Conservation (phyloP, 2,329 filamentous ascomycete genomes). For the Zalaria sp. region DNA sequence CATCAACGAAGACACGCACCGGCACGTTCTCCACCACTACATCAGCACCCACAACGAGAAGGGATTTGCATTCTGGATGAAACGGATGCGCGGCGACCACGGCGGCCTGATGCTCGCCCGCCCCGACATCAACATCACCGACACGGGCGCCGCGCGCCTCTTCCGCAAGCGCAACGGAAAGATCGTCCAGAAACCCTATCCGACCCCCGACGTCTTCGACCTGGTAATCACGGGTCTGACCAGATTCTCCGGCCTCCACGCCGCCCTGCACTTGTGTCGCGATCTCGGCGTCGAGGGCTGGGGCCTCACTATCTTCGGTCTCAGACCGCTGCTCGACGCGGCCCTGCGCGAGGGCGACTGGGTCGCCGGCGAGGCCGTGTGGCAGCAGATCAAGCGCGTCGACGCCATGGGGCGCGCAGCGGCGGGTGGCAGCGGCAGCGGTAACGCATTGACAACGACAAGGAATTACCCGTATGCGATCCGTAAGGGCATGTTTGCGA, state of each 20-base stretch:
- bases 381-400: slow-evolving; percentile 23
- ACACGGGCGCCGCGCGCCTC: slow-evolving; percentile 5
- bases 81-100: slow-evolving; percentile 25
- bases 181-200: slow-evolving; percentile 28
- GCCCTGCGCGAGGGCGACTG: slow-evolving; percentile 25
- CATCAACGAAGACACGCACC: slow-evolving; percentile 30
- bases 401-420: too few species aligned
- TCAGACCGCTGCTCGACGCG: slow-evolving; percentile 25
- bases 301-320: slow-evolving; percentile 26
- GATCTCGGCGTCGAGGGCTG: slow-evolving; percentile 30
- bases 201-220: slow-evolving; percentile 29
- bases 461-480: too few species aligned
- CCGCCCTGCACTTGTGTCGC: slow-evolving; percentile 25
- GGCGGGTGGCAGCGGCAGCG: too few species aligned
- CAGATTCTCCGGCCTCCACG: slow-evolving; percentile 30
- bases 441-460: too few species aligned
- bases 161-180: slow-evolving; percentile 7
- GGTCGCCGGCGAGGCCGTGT: slow-evolving; percentile 22
- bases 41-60: slow-evolving; percentile 15
- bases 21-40: slow-evolving; percentile 26
- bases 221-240: slow-evolving; percentile 27
- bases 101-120: slow-evolving; percentile 26
- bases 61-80: slow-evolving; percentile 24
- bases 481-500: too few species aligned
- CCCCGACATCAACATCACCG: slow-evolving; percentile 21